These are phyloP conservation scores for Leccinum obscurum DNA, from an alignment of 768 basidiomycete species.

Conservation along the genomic window DNA sequence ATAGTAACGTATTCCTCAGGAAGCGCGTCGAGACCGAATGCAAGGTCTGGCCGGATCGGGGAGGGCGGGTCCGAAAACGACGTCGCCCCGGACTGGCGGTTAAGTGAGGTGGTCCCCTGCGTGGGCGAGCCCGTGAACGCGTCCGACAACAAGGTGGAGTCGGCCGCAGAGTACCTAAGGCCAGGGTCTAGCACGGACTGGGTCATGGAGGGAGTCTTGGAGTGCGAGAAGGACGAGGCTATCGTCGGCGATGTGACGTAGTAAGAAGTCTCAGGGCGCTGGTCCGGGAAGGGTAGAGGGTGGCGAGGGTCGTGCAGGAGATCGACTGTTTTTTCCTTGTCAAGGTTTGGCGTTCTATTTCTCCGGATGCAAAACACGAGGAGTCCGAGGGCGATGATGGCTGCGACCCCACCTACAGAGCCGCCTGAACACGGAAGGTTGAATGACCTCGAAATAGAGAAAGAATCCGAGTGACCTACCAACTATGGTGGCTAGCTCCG, in stretches of 20 bases:
- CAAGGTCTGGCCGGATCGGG: neutral
- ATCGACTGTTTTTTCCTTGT: neutral
- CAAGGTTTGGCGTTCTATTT: neutral
- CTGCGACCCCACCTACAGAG: neutral
- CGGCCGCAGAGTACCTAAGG: neutral
- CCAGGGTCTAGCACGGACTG: neutral
- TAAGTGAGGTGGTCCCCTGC: neutral
- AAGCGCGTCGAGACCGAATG: neutral
- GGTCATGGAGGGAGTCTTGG: neutral
- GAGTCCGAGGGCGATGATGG: neutral
- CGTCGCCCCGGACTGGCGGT: neutral
- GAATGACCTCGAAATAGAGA: neutral
- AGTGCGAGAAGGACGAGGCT: neutral
- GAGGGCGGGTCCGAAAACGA: neutral
- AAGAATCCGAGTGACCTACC: neutral
- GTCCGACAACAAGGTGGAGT: neutral
- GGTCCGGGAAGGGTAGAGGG: neutral
- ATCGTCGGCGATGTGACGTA: neutral
- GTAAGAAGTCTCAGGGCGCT: neutral
- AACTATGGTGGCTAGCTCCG: neutral
- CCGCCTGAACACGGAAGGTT: neutral
- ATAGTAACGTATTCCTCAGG: neutral
- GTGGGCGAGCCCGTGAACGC: neutral
- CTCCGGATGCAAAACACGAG: neutral
- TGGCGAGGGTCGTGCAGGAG: neutral